Evolutionary conservation across 108 stramenopile genomes (phyloP).

Genomic region (Fragilariopsis cylindrus): DNA sequence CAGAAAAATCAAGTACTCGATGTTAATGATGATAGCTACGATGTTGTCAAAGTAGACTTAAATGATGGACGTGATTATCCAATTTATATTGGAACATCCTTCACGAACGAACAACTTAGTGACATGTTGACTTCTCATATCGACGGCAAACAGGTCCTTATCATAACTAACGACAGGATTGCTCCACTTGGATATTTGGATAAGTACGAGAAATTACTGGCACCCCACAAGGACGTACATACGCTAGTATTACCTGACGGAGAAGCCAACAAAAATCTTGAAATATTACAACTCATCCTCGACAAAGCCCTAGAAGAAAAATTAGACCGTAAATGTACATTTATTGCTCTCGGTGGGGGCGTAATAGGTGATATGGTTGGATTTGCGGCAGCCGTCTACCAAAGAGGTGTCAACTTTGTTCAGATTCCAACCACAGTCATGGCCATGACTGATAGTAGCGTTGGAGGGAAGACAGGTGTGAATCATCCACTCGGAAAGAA

Average conservation of each 20-base stretch:
- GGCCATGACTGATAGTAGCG: conserved; percentile 98
- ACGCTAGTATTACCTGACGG: conserved; percentile 86
- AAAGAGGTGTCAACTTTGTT: conserved; percentile 95
- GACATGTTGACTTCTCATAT: conserved; percentile 60
- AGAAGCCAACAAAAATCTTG: conserved; percentile 79
- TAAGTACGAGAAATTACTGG: conserved; percentile 54
- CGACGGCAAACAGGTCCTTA: conserved; percentile 53
- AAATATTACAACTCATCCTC: conserved; percentile 62
- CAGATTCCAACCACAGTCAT: conserved; percentile 98
- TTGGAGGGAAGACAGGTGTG: conserved; percentile 98
- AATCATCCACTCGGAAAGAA: conserved; percentile 98
- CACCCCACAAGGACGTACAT: conserved; percentile 44
- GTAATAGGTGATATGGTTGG: conserved; percentile 99
- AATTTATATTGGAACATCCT: conserved; percentile 85
- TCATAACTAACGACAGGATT: conserved; percentile 83
- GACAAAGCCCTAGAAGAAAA: conserved; percentile 74
- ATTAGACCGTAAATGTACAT: conserved; percentile 87
- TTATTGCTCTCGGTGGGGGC: conserved; percentile 97
- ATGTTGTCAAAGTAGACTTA: conserved; percentile 80
- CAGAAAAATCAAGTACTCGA: not conserved
- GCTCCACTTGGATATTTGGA: conserved; percentile 73
- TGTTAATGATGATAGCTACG: conserved; percentile 37
- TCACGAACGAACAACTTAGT: conserved; percentile 52
- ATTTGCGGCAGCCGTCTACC: conserved; percentile 96
- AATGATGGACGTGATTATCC: conserved; percentile 82